Evolutionary conservation across 108 stramenopile species (phyloP), one percentile per base, ranked within the genome.

Genomic region (Stephanodiscus minutulus): DNA sequence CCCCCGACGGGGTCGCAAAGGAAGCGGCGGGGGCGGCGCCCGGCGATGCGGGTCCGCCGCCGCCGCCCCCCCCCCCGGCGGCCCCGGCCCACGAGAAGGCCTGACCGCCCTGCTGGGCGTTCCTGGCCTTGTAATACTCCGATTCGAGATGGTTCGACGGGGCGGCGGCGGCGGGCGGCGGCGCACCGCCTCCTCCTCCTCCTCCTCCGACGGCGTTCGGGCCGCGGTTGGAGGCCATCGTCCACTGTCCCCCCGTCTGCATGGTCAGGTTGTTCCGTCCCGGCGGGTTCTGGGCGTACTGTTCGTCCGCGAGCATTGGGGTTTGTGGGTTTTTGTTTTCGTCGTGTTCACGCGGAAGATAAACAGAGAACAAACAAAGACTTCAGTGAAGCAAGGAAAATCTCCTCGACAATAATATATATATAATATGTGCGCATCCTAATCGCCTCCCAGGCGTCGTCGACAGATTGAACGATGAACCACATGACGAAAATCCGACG

Each of bases 211-310:
- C 66, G 17, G 91, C 92, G 70, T 77, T 79, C 9, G 92, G 86
- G 22, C 92, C 92, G 61, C 92, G 86, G 73, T 96, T 96, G 60
- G 86, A 88, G 2, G 91, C 91, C 90, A 91, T 95, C 43, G 93
- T 92, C 93, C 93, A 95, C 68, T 95, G 88, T 64, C 91, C 91
- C 65, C 79, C 82, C 13, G 93, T 95, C 70, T 86, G 82, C 27
- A 81, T 70, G 39, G 88, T 74, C 18, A 95, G 64, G 37, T 92
- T 84, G 43, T 71, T 71, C 58, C 89, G 81, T 56, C 93, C 93
- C 0, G 93, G 92, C 5, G 89, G 93, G 31, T 66, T 73, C 41
- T 74, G 75, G 36, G 70, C 43, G 69, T 80, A 92, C 79, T 74
- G 43, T 21, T 52, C 2, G 13, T 15, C 31, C 31, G 3, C 31